Evolutionary conservation across 2,329 filamentous ascomycete genomes (phyloP).

Genomic region (Nemania serpens): DNA sequence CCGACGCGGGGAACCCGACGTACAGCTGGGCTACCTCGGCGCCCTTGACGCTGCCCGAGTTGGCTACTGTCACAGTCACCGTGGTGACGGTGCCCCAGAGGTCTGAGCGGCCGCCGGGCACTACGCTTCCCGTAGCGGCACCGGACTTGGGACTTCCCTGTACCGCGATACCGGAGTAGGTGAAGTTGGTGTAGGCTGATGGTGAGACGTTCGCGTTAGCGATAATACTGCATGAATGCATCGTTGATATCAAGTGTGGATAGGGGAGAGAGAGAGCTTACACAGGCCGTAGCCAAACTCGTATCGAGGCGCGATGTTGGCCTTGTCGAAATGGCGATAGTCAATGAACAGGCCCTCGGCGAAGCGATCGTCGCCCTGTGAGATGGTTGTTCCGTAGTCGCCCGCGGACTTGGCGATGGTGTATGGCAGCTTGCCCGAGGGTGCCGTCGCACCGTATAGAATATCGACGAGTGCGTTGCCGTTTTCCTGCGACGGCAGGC

Average conservation of each 20-base stretch:
- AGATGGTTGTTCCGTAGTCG: slow-evolving; percentile 51
- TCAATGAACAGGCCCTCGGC: slow-evolving; percentile 66
- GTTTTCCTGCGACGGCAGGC: slow-evolving; percentile 74
- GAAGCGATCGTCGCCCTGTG: slow-evolving; percentile 55
- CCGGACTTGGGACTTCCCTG: slow-evolving; percentile 46
- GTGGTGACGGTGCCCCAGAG: slow-evolving; percentile 52
- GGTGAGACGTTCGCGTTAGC: not conserved
- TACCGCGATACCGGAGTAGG: slow-evolving; percentile 56
- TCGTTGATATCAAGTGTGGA: not conserved
- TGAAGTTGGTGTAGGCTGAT: slow-evolving; percentile 70
- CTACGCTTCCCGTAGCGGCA: slow-evolving; percentile 46
- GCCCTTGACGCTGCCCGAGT: slow-evolving; percentile 64
- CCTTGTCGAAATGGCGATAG: slow-evolving; percentile 66
- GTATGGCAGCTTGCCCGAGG: slow-evolving; percentile 55
- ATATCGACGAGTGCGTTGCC: slow-evolving; percentile 76
- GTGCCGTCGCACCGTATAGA: slow-evolving; percentile 63
- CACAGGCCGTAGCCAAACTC: slow-evolving; percentile 68
- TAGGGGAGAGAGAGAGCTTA: slow-evolving; percentile 39
- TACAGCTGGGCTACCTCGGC: slow-evolving; percentile 71
- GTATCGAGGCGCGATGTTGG: slow-evolving; percentile 61
- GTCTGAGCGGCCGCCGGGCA: slow-evolving; percentile 51
- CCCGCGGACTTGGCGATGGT: slow-evolving; percentile 53
- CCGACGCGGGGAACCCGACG: slow-evolving; percentile 48
- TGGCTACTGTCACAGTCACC: slow-evolving; percentile 65
- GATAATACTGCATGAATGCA: not conserved